phyloP scores from a whole-genome alignment of 495 filamentous ascomycete species.

The Parmelia sp. region DNA sequence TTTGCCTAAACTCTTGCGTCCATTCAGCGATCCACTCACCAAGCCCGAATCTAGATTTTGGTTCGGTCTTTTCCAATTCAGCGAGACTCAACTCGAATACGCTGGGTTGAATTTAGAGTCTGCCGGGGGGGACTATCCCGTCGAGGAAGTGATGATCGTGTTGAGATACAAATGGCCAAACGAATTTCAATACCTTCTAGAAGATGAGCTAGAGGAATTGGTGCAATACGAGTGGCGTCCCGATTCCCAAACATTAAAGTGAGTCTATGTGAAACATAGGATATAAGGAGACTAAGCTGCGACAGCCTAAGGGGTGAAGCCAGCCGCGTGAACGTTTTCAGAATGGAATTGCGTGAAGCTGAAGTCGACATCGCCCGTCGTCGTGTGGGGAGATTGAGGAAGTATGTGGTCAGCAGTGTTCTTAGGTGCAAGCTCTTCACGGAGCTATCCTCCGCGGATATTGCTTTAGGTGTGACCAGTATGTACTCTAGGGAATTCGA shows the following conservation, averaged over 20 bases:
- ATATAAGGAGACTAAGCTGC: not conserved
- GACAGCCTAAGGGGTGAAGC: not conserved
- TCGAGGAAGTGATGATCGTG: not conserved
- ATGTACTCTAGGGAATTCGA: not conserved
- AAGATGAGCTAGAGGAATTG: too few relatives aligned
- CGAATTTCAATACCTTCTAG: not conserved
- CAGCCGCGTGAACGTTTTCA: not conserved
- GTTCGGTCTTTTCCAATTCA: not conserved
- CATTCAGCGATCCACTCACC: not conserved
- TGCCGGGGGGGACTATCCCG: not conserved
- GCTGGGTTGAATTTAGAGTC: not conserved
- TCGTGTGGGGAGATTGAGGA: too few relatives aligned
- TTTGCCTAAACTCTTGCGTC: not conserved
- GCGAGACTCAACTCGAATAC: not conserved
- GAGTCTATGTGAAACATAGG: not conserved
- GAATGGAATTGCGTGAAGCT: not conserved
- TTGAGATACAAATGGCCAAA: conserved; percentile 1
- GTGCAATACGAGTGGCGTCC: too few relatives aligned
- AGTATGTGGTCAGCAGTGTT: too few relatives aligned
- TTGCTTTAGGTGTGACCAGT: not conserved
- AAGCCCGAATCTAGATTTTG: not conserved
- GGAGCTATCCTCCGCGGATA: not conserved
- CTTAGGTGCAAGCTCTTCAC: not conserved
- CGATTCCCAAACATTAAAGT: not conserved
- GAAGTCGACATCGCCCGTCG: too few relatives aligned